A percentile compares a stretch with the other conserved stretches of the same genome.
phyloP scores from a whole-genome alignment of 2,329 filamentous ascomycete genomes.

The Claviceps spartinae region DNA sequence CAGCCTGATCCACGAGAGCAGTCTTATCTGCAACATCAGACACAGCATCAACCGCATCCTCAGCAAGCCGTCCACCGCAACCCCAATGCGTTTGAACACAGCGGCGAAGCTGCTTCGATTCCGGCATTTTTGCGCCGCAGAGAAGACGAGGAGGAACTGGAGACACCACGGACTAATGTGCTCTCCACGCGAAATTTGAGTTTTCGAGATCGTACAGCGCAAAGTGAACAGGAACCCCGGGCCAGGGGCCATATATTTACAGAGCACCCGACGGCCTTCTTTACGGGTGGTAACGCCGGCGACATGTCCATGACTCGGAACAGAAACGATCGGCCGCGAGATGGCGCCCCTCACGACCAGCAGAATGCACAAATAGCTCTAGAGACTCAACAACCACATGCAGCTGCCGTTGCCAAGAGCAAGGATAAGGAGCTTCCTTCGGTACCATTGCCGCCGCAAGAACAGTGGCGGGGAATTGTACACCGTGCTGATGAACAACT shows the following conservation, averaged over 20 bases:
- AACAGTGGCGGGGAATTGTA: slow-evolving; percentile 10
- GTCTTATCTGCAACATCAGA: neutral
- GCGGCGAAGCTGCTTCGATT: slow-evolving; percentile 11
- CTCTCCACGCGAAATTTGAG: slow-evolving; percentile 41
- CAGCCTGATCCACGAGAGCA: neutral
- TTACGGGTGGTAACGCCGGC: slow-evolving; percentile 17
- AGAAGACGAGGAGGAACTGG: slow-evolving; percentile 10
- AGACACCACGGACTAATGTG: slow-evolving; percentile 16
- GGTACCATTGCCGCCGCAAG: slow-evolving; percentile 9
- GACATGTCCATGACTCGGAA: slow-evolving; percentile 29
- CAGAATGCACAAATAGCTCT: slow-evolving; percentile 24
- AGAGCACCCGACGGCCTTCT: slow-evolving; percentile 3
- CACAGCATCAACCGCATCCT: neutral
- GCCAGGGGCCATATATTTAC: slow-evolving; percentile 15
- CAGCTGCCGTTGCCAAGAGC: slow-evolving; percentile 10
- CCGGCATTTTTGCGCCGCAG: slow-evolving; percentile 9
- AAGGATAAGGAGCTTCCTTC: slow-evolving; percentile 23
- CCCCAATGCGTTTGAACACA: slow-evolving; percentile 1
- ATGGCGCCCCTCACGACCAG: slow-evolving; percentile 40
- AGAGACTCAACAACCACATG: slow-evolving; percentile 3
- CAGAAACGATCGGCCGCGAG: slow-evolving; percentile 45
- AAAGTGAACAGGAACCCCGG: slow-evolving; percentile 26
- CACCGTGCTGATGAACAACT: slow-evolving; percentile 19
- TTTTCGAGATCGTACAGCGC: slow-evolving; percentile 44
- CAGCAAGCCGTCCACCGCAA: neutral